These are phyloP conservation scores for Trichaptum fuscoviolaceum DNA, from an alignment of 768 basidiomycete species.

Conservation along the genomic window DNA sequence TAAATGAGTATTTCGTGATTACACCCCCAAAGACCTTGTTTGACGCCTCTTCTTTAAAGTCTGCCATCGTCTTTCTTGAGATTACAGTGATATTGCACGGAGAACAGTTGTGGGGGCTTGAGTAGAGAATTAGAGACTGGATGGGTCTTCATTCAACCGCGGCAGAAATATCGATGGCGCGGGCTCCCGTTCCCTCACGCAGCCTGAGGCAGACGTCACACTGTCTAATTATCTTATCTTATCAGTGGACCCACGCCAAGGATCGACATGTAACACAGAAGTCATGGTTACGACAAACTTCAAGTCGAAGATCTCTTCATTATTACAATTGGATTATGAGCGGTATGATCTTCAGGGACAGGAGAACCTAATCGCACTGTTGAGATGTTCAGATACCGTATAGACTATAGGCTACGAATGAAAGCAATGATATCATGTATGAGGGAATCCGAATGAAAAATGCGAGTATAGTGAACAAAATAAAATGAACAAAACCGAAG, in stretches of 20 bases:
- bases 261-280: neutral
- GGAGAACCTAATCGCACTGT: neutral
- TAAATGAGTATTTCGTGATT: conserved; percentile 83
- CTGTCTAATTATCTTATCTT: neutral
- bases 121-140: neutral
- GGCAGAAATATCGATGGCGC: neutral
- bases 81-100: neutral
- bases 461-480: neutral
- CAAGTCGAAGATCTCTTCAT: neutral
- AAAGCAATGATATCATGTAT: neutral
- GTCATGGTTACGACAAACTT: neutral
- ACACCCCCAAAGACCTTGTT: conserved; percentile 80
- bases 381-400: neutral
- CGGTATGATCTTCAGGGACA: neutral
- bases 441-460: neutral
- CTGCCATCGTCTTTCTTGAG: conserved; percentile 15
- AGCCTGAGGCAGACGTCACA: neutral
- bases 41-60: conserved; percentile 64
- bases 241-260: neutral
- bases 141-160: neutral
- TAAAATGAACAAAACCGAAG: neutral
- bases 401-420: neutral
- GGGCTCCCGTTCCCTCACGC: conserved; percentile 1
- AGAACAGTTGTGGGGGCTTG: neutral
- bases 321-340: neutral